phyloP scores from a whole-genome alignment of 129 eudicot genomes.

The Centrapalus pauciflorus region DNA sequence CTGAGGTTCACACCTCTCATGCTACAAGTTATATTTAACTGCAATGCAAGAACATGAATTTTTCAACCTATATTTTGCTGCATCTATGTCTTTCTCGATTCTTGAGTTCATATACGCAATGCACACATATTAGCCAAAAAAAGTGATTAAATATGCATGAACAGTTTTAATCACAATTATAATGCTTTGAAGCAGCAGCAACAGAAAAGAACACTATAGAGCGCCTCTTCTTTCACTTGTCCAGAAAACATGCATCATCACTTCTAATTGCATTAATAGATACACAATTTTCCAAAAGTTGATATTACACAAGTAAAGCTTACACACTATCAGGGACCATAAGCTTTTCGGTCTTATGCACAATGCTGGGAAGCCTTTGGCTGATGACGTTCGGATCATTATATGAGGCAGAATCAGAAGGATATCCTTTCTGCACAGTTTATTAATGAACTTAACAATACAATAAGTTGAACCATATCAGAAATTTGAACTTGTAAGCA shows the following conservation, averaged over 20 bases:
- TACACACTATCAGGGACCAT: constrained; percentile 37
- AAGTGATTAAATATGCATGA: background rate
- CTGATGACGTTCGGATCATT: constrained; percentile 75
- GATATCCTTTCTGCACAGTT: constrained; percentile 80
- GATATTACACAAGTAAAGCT: constrained; percentile 27
- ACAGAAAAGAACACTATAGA: constrained; percentile 8
- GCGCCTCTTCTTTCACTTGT: constrained; percentile 3
- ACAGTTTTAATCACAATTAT: constrained; percentile 8
- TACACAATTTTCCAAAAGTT: constrained; percentile 13
- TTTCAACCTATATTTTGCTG: background rate
- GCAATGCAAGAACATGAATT: background rate
- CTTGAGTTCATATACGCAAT: background rate
- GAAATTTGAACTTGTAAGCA: background rate
- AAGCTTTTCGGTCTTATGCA: constrained; percentile 85
- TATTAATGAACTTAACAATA: constrained; percentile 1
- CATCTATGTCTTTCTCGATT: background rate
- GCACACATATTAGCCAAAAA: background rate
- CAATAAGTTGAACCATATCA: background rate
- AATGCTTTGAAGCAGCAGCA: constrained; percentile 2
- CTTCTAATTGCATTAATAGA: constrained; percentile 6
- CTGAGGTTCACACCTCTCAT: background rate
- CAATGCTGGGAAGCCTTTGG: constrained; percentile 75
- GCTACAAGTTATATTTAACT: background rate
- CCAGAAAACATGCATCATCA: constrained; percentile 10
- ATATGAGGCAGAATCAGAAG: constrained; percentile 79